A percentile compares a stretch with the other conserved stretches of the same genome.
phyloP scores from a whole-genome alignment of 306 rosid species.

The Acacia crassicarpa region DNA sequence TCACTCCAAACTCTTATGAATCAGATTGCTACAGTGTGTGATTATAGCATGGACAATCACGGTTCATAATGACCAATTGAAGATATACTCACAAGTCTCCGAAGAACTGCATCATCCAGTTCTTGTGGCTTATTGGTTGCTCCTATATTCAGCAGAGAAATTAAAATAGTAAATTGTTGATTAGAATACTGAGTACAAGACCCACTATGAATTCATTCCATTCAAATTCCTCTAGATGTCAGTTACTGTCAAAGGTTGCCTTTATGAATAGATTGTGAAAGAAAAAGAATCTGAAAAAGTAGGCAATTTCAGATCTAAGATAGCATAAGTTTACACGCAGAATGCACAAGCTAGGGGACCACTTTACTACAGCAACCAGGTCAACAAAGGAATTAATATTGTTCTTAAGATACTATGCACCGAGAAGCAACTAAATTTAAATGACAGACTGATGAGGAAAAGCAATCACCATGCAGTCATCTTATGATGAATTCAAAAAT shows the following conservation, averaged over 20 bases:
- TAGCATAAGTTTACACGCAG: background rate
- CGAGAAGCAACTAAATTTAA: conserved; percentile 6
- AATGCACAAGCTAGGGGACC: conserved; percentile 21
- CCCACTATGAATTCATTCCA: background rate
- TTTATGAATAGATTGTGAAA: background rate
- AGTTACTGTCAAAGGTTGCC: conserved; percentile 8
- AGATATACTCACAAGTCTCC: conserved; percentile 81
- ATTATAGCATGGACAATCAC: conserved; percentile 9
- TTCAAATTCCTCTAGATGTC: conserved; percentile 12
- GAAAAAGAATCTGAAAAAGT: background rate
- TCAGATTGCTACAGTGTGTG: background rate
- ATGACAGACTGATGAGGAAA: background rate
- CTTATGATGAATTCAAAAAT: background rate
- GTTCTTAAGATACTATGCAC: background rate
- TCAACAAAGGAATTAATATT: conserved; percentile 6
- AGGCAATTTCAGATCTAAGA: conserved; percentile 14
- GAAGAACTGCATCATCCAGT: conserved; percentile 94
- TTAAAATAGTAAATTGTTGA: background rate
- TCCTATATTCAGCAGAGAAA: conserved; percentile 53
- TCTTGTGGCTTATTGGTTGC: conserved; percentile 99
- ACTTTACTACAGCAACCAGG: conserved; percentile 19
- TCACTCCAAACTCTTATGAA: background rate
- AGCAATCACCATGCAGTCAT: background rate
- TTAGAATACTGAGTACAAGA: conserved; percentile 11
- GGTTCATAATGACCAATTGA: conserved; percentile 7